Percentiles rank a stretch among this genome's conserved stretches.
These are phyloP conservation scores for Oryza brachyantha DNA, from an alignment of 176 grass and related monocot species.

Conservation along the genomic window DNA sequence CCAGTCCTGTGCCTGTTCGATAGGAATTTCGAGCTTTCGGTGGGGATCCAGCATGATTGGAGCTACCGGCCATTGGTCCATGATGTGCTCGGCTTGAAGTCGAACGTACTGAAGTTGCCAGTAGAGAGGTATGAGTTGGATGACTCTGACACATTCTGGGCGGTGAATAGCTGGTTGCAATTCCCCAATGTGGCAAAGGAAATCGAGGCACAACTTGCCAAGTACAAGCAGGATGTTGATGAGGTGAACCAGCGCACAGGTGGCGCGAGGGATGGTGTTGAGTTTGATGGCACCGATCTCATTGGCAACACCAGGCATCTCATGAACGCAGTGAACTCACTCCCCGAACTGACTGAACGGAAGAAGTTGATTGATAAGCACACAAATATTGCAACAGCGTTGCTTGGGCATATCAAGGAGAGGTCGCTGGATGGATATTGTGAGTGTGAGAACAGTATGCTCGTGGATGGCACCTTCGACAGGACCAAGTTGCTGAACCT, in stretches of 20 bases:
- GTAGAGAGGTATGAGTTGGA: slow-evolving; percentile 84
- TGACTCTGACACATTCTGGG: slow-evolving; percentile 87
- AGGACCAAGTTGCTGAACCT: slow-evolving; percentile 56
- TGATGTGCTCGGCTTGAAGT: slow-evolving; percentile 74
- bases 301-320: slow-evolving; percentile 93
- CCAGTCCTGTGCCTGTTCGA: slow-evolving; percentile 81
- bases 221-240: slow-evolving; percentile 96
- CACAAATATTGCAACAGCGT: slow-evolving; percentile 76
- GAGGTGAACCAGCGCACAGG: slow-evolving; percentile 83
- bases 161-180: slow-evolving; percentile 74
- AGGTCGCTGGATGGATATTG: slow-evolving; percentile 84
- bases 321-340: slow-evolving; percentile 91
- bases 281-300: slow-evolving; percentile 87
- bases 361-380: slow-evolving; percentile 98
- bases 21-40: slow-evolving; percentile 75
- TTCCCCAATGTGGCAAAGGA: slow-evolving; percentile 87
- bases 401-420: slow-evolving; percentile 87
- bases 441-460: slow-evolving; percentile 79
- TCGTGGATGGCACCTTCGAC: slow-evolving; percentile 69
- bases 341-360: slow-evolving; percentile 78
- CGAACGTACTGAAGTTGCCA: slow-evolving; percentile 56
- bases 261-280: slow-evolving; percentile 66
- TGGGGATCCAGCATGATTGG: slow-evolving; percentile 90
- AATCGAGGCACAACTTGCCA: slow-evolving; percentile 69
- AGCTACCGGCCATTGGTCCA: slow-evolving; percentile 88